phyloP scores from a whole-genome alignment of 1,284 basidiomycete genomes.

The Cutaneotrichosporon spelunceum region DNA sequence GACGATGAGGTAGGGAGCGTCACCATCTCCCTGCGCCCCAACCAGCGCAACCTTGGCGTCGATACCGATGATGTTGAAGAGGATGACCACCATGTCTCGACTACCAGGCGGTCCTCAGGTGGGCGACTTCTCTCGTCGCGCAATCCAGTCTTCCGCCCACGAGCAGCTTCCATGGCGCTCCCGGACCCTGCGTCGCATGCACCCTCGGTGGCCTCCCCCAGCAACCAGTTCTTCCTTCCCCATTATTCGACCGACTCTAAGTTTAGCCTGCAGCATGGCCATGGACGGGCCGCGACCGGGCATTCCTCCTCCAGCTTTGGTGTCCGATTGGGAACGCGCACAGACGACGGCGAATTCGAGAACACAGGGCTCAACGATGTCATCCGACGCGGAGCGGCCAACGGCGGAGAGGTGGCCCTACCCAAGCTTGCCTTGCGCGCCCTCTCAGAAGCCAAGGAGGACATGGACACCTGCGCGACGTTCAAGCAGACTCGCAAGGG shows the following conservation, averaged over 20 bases:
- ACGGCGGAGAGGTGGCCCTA: conserved; percentile 42
- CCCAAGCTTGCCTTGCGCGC: conserved; percentile 44
- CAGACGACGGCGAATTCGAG: conserved; percentile 40
- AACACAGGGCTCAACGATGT: conserved; percentile 47
- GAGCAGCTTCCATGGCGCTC: conserved; percentile 36
- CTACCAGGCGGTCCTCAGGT: conserved; percentile 9
- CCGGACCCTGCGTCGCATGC: conserved; percentile 9
- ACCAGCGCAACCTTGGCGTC: conserved; percentile 11
- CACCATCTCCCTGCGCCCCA: conserved; percentile 34
- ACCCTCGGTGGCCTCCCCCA: not conserved
- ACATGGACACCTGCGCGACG: conserved; percentile 28
- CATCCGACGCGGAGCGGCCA: conserved; percentile 34
- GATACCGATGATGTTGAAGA: conserved; percentile 24
- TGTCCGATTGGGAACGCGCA: conserved; percentile 45
- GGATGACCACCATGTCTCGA: conserved; percentile 8
- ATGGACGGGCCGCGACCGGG: not conserved
- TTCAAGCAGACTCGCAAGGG: conserved; percentile 51
- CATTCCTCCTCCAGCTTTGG: conserved; percentile 21
- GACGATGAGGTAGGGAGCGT: conserved; percentile 33
- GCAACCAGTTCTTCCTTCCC: conserved; percentile 37
- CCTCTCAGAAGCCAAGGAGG: conserved; percentile 46
- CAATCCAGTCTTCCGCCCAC: conserved; percentile 19
- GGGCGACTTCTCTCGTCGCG: conserved; percentile 4
- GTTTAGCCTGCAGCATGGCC: conserved; percentile 37
- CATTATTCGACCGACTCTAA: conserved; percentile 50